phyloP scores from a whole-genome alignment of 352 stramenopile genomes.

The Phytophthora colocasiae region DNA sequence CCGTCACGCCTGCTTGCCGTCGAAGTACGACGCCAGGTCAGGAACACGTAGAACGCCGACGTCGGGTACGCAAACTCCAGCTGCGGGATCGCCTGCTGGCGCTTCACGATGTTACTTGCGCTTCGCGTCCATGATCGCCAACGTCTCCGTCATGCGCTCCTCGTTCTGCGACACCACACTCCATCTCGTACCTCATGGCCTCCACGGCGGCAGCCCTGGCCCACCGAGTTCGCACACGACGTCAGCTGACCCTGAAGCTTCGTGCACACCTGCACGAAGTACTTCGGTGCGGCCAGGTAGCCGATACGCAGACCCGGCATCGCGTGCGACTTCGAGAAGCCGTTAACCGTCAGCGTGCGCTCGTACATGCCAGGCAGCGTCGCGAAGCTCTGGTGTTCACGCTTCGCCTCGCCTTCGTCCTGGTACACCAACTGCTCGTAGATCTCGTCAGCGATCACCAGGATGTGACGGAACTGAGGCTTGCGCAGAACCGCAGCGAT shows the following conservation, averaged over 20 bases:
- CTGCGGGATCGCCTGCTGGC: slow-evolving; percentile 85
- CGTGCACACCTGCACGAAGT: slow-evolving; percentile 87
- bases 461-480: slow-evolving; percentile 75
- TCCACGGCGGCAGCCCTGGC: slow-evolving; percentile 92
- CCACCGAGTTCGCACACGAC: slow-evolving; percentile 93
- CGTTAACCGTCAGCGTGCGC: slow-evolving; percentile 95
- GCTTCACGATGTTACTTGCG: slow-evolving; percentile 91
- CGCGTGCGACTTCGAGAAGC: slow-evolving; percentile 97
- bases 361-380: slow-evolving; percentile 87
- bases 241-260: slow-evolving; percentile 97
- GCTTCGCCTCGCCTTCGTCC: slow-evolving; percentile 60
- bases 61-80: slow-evolving; percentile 89
- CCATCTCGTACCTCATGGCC: slow-evolving; percentile 89
- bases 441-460: slow-evolving; percentile 95
- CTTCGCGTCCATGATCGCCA: slow-evolving; percentile 81
- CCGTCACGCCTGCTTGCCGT: slow-evolving; percentile 52
- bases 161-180: slow-evolving; percentile 57
- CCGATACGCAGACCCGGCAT: slow-evolving; percentile 97
- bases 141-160: slow-evolving; percentile 60
- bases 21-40: slow-evolving; percentile 89
- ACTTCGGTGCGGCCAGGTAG: slow-evolving; percentile 86
- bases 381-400: slow-evolving; percentile 76
- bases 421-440: slow-evolving; percentile 97
- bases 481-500: slow-evolving; percentile 68
- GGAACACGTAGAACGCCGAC: slow-evolving; percentile 96